Evolutionary conservation across 2,329 filamentous ascomycete species (phyloP).

Genomic region (Aureobasidium sp.): DNA sequence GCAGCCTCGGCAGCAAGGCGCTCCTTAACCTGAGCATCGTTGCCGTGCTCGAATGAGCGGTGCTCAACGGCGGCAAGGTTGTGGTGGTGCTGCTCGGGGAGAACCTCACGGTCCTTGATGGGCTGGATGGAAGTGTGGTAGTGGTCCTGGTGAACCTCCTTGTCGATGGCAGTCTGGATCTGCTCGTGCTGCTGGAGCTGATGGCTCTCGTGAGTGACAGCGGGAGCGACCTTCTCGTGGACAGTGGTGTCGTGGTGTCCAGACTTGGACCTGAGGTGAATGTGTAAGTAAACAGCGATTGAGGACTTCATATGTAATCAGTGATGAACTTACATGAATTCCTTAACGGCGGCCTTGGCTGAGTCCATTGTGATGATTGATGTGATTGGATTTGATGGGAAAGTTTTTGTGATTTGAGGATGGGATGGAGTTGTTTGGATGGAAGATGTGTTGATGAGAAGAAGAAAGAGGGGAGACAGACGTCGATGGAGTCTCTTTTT

Average conservation of each 20-base stretch:
- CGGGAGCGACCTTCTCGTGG: conserved; percentile 55
- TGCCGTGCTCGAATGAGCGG: conserved; percentile 54
- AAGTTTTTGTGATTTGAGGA: not conserved
- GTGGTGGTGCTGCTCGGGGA: conserved; percentile 57
- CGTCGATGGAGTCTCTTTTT: not conserved
- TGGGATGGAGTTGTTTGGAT: not conserved
- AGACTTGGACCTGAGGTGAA: conserved; percentile 3
- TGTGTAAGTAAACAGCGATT: not conserved
- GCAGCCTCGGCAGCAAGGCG: conserved; percentile 47
- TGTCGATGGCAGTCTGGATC: conserved; percentile 56
- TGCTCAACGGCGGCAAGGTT: conserved; percentile 54
- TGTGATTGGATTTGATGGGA: not conserved
- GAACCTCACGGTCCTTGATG: conserved; percentile 38
- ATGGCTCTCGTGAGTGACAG: conserved; percentile 54
- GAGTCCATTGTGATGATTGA: conserved; percentile 49
- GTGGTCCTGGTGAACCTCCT: conserved; percentile 65
- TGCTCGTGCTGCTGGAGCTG: conserved; percentile 56
- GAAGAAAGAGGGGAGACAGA: not conserved
- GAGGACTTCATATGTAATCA: too few species aligned
- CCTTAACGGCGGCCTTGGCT: conserved; percentile 54
- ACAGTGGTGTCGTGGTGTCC: conserved; percentile 65
- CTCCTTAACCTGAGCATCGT: conserved; percentile 41
- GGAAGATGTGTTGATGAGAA: conserved; percentile 12
- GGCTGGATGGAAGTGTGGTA: conserved; percentile 64
- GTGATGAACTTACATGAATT: conserved; percentile 44